Evolutionary conservation across 176 grass and related monocot genomes (phyloP).

Genomic region (Triticum turgidum): DNA sequence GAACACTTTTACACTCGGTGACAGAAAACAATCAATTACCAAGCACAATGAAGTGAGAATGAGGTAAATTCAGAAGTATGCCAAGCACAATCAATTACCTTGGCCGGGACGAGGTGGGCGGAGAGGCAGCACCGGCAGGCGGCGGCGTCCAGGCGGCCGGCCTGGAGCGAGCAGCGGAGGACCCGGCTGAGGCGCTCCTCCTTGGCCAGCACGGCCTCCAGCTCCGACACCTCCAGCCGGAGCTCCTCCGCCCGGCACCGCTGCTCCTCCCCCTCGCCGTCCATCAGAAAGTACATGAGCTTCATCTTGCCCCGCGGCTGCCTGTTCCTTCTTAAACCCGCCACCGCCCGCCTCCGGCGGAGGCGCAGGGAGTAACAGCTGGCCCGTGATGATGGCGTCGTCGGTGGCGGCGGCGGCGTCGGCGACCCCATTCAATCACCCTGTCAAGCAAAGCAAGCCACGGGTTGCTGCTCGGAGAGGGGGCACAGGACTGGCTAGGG

Average conservation of each 20-base stretch:
- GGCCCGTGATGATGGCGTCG: constrained; percentile 25
- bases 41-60: neutral
- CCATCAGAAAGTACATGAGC: constrained; percentile 75
- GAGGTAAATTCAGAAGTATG: neutral
- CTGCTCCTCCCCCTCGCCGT: constrained; percentile 33
- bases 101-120: constrained; percentile 43
- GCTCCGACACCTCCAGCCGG: constrained; percentile 70
- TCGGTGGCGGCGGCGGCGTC: constrained; percentile 27
- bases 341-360: constrained; percentile 34
- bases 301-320: constrained; percentile 53
- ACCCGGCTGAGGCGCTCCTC: constrained; percentile 72
- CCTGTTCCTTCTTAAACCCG: constrained; percentile 32
- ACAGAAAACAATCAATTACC: neutral
- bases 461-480: neutral
- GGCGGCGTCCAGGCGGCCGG: neutral
- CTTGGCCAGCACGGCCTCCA: constrained; percentile 65
- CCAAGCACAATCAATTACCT: constrained; percentile 27
- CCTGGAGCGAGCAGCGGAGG: constrained; percentile 65
- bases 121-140: constrained; percentile 71
- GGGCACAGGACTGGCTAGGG: neutral
- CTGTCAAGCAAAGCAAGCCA: neutral
- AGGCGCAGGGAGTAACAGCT: neutral
- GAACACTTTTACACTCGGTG: neutral
- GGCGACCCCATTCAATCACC: constrained; percentile 61
- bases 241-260: constrained; percentile 52